Conservation (phyloP, 768 basidiomycete genomes). For the Rhizopogon salebrosus region DNA sequence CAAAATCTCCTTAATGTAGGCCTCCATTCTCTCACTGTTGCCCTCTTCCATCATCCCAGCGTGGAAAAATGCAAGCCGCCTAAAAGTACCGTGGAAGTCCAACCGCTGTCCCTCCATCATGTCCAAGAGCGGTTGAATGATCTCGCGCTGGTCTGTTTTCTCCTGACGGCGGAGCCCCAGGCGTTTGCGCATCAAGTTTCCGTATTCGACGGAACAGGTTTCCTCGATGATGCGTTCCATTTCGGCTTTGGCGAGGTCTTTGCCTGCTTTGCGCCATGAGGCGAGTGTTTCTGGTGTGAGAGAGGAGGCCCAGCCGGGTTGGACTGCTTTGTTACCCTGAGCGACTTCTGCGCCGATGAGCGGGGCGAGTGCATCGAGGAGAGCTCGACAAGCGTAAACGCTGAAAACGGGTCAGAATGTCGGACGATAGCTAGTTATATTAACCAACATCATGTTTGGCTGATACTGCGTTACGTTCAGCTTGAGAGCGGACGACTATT, state of each 20-base stretch:
- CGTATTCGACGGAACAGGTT: slow-evolving; percentile 61
- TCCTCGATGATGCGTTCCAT: slow-evolving; percentile 58
- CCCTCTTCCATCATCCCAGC: slow-evolving; percentile 29
- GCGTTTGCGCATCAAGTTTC: slow-evolving; percentile 68
- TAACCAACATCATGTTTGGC: slow-evolving; percentile 71
- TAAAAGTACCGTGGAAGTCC: slow-evolving; percentile 89
- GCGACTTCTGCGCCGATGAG: slow-evolving; percentile 80
- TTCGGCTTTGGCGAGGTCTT: slow-evolving; percentile 49
- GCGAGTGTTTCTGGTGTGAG: slow-evolving; percentile 47
- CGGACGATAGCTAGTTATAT: not conserved
- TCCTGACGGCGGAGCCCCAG: slow-evolving; percentile 65
- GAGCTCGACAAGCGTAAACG: slow-evolving; percentile 71
- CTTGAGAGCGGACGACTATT: not conserved
- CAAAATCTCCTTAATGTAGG: slow-evolving; percentile 43
- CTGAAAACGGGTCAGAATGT: slow-evolving; percentile 30
- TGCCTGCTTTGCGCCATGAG: slow-evolving; percentile 56
- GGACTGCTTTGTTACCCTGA: slow-evolving; percentile 39
- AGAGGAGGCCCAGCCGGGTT: slow-evolving; percentile 59
- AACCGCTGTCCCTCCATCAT: slow-evolving; percentile 68
- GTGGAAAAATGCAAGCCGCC: slow-evolving; percentile 60
- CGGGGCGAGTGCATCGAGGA: slow-evolving; percentile 75
- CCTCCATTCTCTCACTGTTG: slow-evolving; percentile 26
- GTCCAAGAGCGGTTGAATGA: slow-evolving; percentile 68
- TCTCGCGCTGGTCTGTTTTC: slow-evolving; percentile 49
- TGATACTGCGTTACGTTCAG: slow-evolving; percentile 43